Percentiles rank a stretch among this genome's conserved stretches.
Evolutionary conservation across 352 stramenopile species (phyloP).

Genomic region (Globisporangium okanoganense): DNA sequence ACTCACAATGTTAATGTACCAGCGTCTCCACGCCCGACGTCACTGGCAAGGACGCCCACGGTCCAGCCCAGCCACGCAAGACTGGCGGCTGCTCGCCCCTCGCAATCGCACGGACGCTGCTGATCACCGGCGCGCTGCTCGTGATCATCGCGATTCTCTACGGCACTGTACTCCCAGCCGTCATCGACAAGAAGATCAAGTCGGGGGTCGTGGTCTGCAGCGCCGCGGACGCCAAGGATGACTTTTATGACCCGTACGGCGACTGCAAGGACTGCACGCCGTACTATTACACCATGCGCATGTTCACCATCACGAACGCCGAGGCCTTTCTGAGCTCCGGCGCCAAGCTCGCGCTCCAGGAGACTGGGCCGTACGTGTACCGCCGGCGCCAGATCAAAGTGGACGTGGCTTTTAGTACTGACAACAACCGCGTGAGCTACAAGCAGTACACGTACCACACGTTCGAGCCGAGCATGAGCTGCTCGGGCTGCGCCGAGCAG

Average conservation of each 20-base stretch:
- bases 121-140: conserved; percentile 27
- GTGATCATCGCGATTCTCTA: conserved; percentile 34
- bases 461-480: conserved; percentile 44
- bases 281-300: conserved; percentile 42
- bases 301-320: conserved; percentile 27
- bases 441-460: conserved; percentile 77
- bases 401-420: conserved; percentile 14
- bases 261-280: conserved; percentile 49
- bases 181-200: conserved; percentile 37
- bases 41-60: background rate
- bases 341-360: conserved; percentile 20
- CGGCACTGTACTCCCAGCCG: conserved; percentile 24
- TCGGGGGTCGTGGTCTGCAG: conserved; percentile 35
- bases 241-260: conserved; percentile 43
- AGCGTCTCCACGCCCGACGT: conserved; percentile 1
- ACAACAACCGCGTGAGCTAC: conserved; percentile 54
- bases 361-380: conserved; percentile 30
- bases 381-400: conserved; percentile 27
- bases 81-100: conserved; percentile 20
- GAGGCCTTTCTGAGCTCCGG: conserved; percentile 26
- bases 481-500: conserved; percentile 39
- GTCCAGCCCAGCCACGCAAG: background rate
- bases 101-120: conserved; percentile 22
- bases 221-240: conserved; percentile 22
- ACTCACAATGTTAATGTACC: background rate